Evolutionary conservation across 179 eudicot species (phyloP), one percentile per base, ranked within the genome.

Genomic region (Beta lomatogona): DNA sequence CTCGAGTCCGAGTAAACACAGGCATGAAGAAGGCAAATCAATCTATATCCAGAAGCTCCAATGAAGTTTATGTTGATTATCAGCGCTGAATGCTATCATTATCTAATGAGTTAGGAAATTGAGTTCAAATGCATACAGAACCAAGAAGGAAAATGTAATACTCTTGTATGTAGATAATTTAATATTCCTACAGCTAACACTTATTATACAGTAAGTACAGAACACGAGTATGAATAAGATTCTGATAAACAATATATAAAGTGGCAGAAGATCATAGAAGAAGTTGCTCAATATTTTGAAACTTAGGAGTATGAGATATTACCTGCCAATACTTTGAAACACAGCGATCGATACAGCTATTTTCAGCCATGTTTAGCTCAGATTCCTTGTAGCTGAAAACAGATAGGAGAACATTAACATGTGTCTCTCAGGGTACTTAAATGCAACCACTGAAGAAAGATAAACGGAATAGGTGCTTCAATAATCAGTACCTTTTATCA

Each of bases 261-360:
- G 57, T 41, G 28, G 53, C 31, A 19, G 36, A 45, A 63, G 64
- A 52, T 64, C 21, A 80, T 21, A 63, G n/a, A 54, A 66, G 50
- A 78, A 77, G 41, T 21, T 77, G 64, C 71, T 59, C 21, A 63
- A 25, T 21, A 36, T 69, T 21, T 59, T 67, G 22, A 85, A 69
- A 22, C 25, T 16, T 36, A 36, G 1, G 41, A 25, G 28, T 3
- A 66, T 41, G 58, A 85, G 28, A 25, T 22, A 19, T 82, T 89
- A 94, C 98, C 95, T 94, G 97, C 99, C 97, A 94, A 82, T 95
- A 95, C 83, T 96, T 96, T 22, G 98, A 90, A 73, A 94, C 98
- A 71, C 99, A 96, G 46, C 98, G 95, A 75, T 96, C 98, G 53
- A 96, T 94, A 89, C 99, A 96, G 57, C 92, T 92, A 78, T 89